A percentile compares a stretch with the other conserved stretches of the same genome.
Conservation (phyloP, 495 filamentous ascomycete species). For the Neurospora sp. region DNA sequence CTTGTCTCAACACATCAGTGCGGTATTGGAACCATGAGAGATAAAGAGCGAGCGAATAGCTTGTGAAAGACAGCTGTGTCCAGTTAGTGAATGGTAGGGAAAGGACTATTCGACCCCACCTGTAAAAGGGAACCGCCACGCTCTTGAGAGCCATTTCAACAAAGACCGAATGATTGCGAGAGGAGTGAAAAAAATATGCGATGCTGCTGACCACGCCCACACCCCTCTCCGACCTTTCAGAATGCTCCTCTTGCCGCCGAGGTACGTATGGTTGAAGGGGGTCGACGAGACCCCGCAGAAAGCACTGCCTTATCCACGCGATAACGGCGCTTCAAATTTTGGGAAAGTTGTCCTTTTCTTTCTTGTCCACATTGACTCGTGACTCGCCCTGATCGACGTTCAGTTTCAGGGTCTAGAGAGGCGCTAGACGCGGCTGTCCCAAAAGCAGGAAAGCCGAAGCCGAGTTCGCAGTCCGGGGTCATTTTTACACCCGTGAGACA, state of each 20-base stretch:
- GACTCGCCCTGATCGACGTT: not conserved
- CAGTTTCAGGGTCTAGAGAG: not conserved
- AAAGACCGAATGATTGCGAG: not conserved
- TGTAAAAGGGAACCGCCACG: not conserved
- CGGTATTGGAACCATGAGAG: not conserved
- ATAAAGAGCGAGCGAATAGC: not conserved
- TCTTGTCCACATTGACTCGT: not conserved
- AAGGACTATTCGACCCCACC: not conserved
- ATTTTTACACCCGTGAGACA: not conserved
- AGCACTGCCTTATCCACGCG: not conserved
- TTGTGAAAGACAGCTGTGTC: not conserved
- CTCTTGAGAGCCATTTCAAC: not conserved
- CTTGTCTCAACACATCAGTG: not conserved
- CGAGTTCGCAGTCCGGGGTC: not conserved
- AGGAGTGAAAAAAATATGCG: not conserved
- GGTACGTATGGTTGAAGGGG: not conserved
- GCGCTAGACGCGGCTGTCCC: not conserved
- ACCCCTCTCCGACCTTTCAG: conserved; percentile 25
- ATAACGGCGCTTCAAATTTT: not conserved
- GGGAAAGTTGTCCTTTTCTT: not conserved
- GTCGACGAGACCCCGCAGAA: not conserved
- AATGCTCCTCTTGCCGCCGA: conserved; percentile 35
- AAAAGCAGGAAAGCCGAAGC: not conserved
- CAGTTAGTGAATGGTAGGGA: not conserved
- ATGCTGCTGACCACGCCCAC: conserved; percentile 1